Percentiles rank a stretch among this genome's conserved stretches.
phyloP scores from a whole-genome alignment of 495 filamentous ascomycete species.

The Oidiodendron maius region DNA sequence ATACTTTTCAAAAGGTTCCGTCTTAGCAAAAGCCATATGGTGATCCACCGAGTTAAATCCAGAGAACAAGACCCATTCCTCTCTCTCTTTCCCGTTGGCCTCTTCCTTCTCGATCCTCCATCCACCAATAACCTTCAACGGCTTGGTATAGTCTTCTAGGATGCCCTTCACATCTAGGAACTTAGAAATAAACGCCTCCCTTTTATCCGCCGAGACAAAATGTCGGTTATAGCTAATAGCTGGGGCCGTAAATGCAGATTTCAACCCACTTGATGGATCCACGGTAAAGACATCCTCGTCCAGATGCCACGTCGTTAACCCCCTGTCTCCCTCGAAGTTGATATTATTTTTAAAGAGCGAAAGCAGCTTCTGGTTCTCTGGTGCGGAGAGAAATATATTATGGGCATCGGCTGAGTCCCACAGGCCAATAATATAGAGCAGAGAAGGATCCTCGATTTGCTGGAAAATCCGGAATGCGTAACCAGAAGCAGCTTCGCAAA shows the following conservation, averaged over 20 bases:
- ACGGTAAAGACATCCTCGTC: slow-evolving; percentile 19
- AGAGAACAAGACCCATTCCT: slow-evolving; percentile 47
- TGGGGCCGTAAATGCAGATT: slow-evolving; percentile 33
- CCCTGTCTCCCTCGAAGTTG: slow-evolving; percentile 24
- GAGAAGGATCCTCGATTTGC: slow-evolving; percentile 40
- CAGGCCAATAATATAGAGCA: slow-evolving; percentile 41
- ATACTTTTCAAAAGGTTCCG: slow-evolving; percentile 34
- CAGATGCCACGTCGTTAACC: slow-evolving; percentile 12
- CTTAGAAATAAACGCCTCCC: slow-evolving; percentile 33
- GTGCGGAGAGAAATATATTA: slow-evolving; percentile 22
- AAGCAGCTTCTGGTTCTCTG: slow-evolving; percentile 34
- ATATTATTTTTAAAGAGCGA: slow-evolving; percentile 34
- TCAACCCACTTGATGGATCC: slow-evolving; percentile 5
- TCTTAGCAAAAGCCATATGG: slow-evolving; percentile 35
- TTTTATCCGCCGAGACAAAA: slow-evolving; percentile 35
- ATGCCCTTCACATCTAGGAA: slow-evolving; percentile 32
- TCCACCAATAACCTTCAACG: slow-evolving; percentile 27
- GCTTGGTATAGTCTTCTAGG: slow-evolving; percentile 35
- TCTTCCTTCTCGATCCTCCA: slow-evolving; percentile 44
- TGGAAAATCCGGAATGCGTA: slow-evolving; percentile 22
- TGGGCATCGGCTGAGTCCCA: slow-evolving; percentile 46
- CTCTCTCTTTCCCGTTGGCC: slow-evolving; percentile 25
- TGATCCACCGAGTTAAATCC: slow-evolving; percentile 44
- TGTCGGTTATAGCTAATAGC: slow-evolving; percentile 37
- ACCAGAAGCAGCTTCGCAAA: slow-evolving; percentile 14